These are phyloP conservation scores for Dioscorea cayenensis DNA, from an alignment of 116 monocot genomes.

Conservation along the genomic window DNA sequence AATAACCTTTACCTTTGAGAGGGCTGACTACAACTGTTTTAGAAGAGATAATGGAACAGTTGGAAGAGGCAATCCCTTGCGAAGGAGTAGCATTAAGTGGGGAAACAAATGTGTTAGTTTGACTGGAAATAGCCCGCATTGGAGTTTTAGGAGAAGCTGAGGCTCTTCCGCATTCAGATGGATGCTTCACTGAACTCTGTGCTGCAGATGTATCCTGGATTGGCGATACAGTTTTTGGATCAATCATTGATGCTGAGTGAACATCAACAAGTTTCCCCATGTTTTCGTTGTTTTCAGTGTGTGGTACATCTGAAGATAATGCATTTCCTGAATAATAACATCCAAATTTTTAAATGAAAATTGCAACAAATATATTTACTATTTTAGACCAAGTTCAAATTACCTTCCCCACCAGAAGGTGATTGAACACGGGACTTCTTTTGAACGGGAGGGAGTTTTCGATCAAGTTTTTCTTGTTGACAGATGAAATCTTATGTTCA, in stretches of 20 bases:
- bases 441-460: conserved; percentile 21
- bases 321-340: conserved; percentile 9
- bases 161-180: conserved; percentile 6
- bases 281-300: conserved; percentile 6
- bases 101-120: conserved; percentile 18
- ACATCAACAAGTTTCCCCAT: conserved; percentile 1
- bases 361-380: not conserved
- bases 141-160: conserved; percentile 56
- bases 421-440: conserved; percentile 38
- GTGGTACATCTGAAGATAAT: not conserved
- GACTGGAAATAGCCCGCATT: conserved; percentile 23
- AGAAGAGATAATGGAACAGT: conserved; percentile 67
- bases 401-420: conserved; percentile 16
- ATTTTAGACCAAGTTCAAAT: not conserved
- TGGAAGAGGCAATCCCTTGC: conserved; percentile 18
- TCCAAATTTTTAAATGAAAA: not conserved
- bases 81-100: conserved; percentile 9
- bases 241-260: not conserved
- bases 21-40: conserved; percentile 82
- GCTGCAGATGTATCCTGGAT: conserved; percentile 30
- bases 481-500: conserved; percentile 10
- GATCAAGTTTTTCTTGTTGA: conserved; percentile 48
- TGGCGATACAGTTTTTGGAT: conserved; percentile 1
- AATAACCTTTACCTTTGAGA: conserved; percentile 48
- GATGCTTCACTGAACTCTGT: conserved; percentile 34